phyloP scores from a whole-genome alignment of 202 grass and related monocot species.

The Bolboschoenoplectus hybrid region DNA sequence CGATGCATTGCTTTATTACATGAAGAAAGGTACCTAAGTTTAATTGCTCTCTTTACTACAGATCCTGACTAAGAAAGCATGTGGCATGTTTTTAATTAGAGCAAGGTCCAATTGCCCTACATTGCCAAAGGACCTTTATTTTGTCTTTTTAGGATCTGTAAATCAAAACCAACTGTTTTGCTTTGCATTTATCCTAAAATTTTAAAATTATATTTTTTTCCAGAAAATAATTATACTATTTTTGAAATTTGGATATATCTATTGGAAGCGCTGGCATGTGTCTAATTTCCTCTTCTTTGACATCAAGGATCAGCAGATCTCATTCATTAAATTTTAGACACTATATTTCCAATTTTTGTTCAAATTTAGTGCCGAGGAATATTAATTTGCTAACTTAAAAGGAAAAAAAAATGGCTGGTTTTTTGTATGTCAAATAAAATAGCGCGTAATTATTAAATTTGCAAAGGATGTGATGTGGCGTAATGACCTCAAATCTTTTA shows the following conservation, averaged over 20 bases:
- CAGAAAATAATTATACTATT: background rate
- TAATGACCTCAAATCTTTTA: too few species aligned
- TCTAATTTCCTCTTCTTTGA: background rate
- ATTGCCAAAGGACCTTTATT: constrained; percentile 37
- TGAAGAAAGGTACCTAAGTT: background rate
- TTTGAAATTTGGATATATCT: background rate
- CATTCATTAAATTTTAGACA: too few species aligned
- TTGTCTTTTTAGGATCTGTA: background rate
- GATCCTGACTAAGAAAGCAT: constrained; percentile 46
- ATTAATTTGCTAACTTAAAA: too few species aligned
- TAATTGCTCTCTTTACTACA: constrained; percentile 45
- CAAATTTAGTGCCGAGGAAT: too few species aligned
- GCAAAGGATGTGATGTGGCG: too few species aligned
- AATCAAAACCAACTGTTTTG: background rate
- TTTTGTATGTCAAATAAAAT: too few species aligned
- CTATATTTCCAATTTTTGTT: too few species aligned
- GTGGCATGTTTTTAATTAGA: constrained; percentile 48
- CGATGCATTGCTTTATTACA: constrained; percentile 30
- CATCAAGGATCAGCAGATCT: too few species aligned
- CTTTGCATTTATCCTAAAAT: background rate
- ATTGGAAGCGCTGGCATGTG: background rate
- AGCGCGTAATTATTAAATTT: too few species aligned
- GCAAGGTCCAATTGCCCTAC: constrained; percentile 31
- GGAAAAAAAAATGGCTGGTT: too few species aligned
- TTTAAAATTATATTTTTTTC: background rate